A percentile compares a stretch with the other conserved stretches of the same genome.
These are phyloP conservation scores for Hanseniaspora valbyensis DNA, from an alignment of 805 yeast genomes.

Conservation along the genomic window DNA sequence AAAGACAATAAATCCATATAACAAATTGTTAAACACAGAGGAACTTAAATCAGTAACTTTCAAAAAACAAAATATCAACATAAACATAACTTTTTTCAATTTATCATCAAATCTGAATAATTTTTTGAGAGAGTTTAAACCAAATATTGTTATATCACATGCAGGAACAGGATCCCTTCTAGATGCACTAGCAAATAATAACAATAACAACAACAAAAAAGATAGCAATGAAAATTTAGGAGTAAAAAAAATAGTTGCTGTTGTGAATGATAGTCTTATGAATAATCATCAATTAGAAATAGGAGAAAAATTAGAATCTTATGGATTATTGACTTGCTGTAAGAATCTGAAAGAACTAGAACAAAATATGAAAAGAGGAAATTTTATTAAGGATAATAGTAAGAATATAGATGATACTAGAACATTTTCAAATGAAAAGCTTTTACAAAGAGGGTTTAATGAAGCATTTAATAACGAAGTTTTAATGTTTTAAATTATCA, in stretches of 20 bases:
- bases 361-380: too few species aligned
- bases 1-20: neutral
- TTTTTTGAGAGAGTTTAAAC: conserved; percentile 30
- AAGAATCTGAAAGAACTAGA: neutral
- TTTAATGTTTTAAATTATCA: neutral
- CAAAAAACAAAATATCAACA: neutral
- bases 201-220: conserved; percentile 20
- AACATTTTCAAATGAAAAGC: neutral
- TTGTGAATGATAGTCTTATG: conserved; percentile 63
- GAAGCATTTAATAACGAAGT: conserved; percentile 2
- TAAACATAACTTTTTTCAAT: conserved; percentile 37
- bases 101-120: conserved; percentile 35
- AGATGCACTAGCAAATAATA: conserved; percentile 43
- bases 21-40: neutral
- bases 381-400: neutral
- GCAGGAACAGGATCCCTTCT: conserved; percentile 88
- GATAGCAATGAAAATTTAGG: conserved; percentile 29
- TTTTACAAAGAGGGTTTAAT: conserved; percentile 4
- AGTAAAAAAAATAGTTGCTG: conserved; percentile 44
- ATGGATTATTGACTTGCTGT: conserved; percentile 27
- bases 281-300: conserved; percentile 78
- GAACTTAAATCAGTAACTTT: neutral
- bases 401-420: neutral
- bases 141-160: conserved; percentile 68
- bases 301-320: conserved; percentile 42